Percentiles rank a stretch among this genome's conserved stretches.
Evolutionary conservation across 2,329 filamentous ascomycete genomes (phyloP).

Genomic region (Fusarium globosum): DNA sequence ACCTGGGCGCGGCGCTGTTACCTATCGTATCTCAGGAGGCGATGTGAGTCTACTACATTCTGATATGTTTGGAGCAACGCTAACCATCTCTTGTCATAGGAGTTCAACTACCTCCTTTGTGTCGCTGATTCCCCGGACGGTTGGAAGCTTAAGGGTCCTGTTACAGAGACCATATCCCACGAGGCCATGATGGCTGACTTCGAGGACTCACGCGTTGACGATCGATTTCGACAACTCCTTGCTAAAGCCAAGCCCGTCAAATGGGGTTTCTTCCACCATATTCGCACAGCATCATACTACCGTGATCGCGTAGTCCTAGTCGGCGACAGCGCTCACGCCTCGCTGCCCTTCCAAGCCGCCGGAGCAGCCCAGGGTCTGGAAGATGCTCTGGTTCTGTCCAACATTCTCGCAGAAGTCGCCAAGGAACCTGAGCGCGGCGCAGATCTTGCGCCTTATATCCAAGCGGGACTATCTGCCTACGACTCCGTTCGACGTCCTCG

Average conservation of each 20-base stretch:
- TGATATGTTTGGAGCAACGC: no score
- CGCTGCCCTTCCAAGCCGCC: background rate
- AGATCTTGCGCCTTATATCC: background rate
- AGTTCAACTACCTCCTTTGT: background rate
- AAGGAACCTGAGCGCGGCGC: background rate
- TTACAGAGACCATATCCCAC: background rate
- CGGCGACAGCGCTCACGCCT: background rate
- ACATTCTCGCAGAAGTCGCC: background rate
- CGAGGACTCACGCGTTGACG: background rate
- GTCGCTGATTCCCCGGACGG: accelerated
- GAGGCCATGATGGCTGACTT: background rate
- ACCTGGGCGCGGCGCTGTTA: background rate
- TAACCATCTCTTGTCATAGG: no score
- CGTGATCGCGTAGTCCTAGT: background rate
- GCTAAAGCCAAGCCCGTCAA: background rate
- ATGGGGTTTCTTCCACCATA: background rate
- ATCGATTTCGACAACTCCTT: background rate
- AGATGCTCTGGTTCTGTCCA: background rate
- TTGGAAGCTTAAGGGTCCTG: background rate
- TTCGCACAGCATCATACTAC: background rate
- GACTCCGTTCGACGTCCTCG: background rate
- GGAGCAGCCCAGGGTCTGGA: background rate
- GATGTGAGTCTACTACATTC: background rate
- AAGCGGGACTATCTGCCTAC: background rate
- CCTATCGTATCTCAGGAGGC: background rate